Percentiles rank a stretch among this genome's conserved stretches.
These are phyloP conservation scores for Orychophragmus violaceus DNA, from an alignment of 345 rosid species.

Conservation along the genomic window DNA sequence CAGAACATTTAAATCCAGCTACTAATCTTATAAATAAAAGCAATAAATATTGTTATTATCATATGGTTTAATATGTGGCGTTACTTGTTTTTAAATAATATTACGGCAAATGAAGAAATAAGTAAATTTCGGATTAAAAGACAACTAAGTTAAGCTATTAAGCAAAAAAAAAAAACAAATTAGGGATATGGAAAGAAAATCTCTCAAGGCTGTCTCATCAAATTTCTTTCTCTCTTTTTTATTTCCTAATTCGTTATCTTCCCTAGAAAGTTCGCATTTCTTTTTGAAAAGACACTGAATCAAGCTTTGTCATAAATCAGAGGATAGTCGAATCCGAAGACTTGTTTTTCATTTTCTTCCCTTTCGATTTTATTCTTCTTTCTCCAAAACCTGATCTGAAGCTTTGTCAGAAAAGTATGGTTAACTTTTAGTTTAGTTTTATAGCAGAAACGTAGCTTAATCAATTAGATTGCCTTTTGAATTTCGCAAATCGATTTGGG, in stretches of 20 bases:
- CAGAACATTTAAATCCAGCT: background rate
- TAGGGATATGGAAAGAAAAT: background rate
- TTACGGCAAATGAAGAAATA: too few relatives aligned
- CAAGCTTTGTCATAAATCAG: background rate
- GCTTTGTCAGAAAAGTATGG: too few relatives aligned
- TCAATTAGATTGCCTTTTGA: background rate
- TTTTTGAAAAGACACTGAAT: background rate
- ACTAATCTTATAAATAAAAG: too few relatives aligned
- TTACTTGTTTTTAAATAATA: too few relatives aligned
- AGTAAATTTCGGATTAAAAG: too few relatives aligned
- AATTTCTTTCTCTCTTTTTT: background rate
- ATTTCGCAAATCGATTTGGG: background rate
- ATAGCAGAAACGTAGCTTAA: too few relatives aligned
- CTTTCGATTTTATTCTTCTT: background rate
- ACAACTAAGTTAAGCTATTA: too few relatives aligned
- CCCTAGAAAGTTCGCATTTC: background rate
- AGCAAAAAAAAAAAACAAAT: background rate
- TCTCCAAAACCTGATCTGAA: too few relatives aligned
- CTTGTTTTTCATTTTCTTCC: background rate
- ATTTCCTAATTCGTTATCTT: background rate
- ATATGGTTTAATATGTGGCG: background rate
- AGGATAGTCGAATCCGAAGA: background rate
- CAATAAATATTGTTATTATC: background rate
- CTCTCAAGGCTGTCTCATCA: background rate
- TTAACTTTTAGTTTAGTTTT: too few relatives aligned